Base-by-base conservation (phyloP, 2,329 filamentous ascomycete genomes). In the Colletotrichum sublineola region DNA sequence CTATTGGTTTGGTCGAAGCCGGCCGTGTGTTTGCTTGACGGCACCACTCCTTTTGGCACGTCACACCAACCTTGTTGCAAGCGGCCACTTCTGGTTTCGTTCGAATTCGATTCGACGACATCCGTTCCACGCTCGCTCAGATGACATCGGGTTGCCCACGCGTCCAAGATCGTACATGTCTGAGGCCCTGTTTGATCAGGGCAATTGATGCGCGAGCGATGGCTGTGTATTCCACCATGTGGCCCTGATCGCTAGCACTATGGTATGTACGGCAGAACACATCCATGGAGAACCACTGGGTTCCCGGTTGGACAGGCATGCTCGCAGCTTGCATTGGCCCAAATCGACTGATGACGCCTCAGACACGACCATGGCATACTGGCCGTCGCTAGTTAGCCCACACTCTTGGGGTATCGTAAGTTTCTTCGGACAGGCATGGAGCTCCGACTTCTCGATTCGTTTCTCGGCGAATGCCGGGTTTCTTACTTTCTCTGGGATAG, bases 321-420 rank as follows among this genome's bases (percentile, higher is more conserved):
- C 44, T 20, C 31, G 40, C 52, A 33, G 42, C 20, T 36, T 24
- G 60, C 12, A 15, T 36, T 42, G 66, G 12, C 9, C 33, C 24
- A 52, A 50, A 33, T n/a, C 11, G 15, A 20, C 18, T 11, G 3
- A 58, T 38, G n/a, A 60, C 18, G 46, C 33, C 18, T 44, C 38
- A 38, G 53, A n/a, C 38, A 66, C 24, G 29, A 33, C 67, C 29
- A 44, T 7, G 46, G 33, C 36, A 33, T 33, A 29, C 24, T 40
- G 24, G 14, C 18, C 2, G 29, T 40, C 31, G n/a, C n/a, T 42
- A 53, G 53, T 55, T 53, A 52, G 67, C 38, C 46, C 62, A 60
- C 63, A 40, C 9, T 33, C 36, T 36, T n/a, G 15, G 12, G 24
- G 44, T n/a, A 62, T 69, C 44, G 53, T 46, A 58, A 46, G 62